Evolutionary conservation across 1,284 basidiomycete species (phyloP).

Genomic region (Pseudozyma sp.): DNA sequence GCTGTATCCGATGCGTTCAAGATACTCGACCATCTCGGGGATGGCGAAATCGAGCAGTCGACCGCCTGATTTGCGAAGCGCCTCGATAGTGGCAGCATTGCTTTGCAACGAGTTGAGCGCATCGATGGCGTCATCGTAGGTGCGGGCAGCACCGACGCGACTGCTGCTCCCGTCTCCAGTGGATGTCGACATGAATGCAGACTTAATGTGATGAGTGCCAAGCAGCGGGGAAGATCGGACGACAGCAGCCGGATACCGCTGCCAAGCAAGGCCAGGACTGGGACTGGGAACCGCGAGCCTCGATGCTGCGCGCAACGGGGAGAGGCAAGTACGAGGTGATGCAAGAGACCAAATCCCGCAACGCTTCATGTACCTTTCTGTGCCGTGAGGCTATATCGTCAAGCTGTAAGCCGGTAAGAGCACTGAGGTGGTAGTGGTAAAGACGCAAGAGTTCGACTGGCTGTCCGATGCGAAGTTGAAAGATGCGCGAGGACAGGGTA

Average conservation of each 20-base stretch:
- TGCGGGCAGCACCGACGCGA: conserved; percentile 7
- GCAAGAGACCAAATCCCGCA: not conserved
- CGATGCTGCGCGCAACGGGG: not conserved
- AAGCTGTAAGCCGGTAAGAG: too few relatives aligned
- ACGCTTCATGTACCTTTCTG: conserved; percentile 14
- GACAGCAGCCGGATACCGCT: not conserved
- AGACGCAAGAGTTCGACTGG: too few relatives aligned
- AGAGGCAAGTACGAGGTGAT: conserved; percentile 2
- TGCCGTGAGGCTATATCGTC: not conserved
- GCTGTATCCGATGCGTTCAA: conserved; percentile 84
- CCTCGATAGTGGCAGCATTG: conserved; percentile 90
- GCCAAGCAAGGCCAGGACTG: not conserved
- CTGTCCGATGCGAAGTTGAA: too few relatives aligned
- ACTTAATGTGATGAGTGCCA: not conserved
- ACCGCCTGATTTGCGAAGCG: conserved; percentile 81
- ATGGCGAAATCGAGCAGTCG: conserved; percentile 79
- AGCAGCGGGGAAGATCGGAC: not conserved
- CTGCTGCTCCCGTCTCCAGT: conserved; percentile 7
- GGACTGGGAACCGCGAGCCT: not conserved
- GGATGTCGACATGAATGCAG: conserved; percentile 17
- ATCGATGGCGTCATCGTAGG: conserved; percentile 80
- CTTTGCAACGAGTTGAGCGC: conserved; percentile 91
- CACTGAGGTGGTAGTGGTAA: too few relatives aligned
- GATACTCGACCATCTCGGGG: conserved; percentile 89
- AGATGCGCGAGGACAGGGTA: too few relatives aligned